Base-by-base conservation (phyloP, 768 basidiomycete species). In the Tulasnella sp. region DNA sequence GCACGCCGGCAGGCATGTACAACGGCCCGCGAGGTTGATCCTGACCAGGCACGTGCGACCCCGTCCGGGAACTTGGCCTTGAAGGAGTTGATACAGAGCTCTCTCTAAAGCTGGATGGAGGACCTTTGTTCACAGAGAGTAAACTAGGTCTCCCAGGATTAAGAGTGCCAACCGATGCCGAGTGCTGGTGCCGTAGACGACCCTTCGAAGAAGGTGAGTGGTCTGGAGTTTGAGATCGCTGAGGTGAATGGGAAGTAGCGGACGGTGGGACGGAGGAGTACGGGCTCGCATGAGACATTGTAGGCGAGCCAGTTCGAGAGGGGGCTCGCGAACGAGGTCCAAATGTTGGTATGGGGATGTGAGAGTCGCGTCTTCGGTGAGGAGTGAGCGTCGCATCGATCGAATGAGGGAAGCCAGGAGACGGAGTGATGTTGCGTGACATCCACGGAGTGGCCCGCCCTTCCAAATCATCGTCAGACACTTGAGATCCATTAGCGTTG, bases 151-250 rank as follows among this genome's bases (percentile, higher is more conserved):
- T 65, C 21, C 38, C 67, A 61, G 69, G 65, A 2, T 70, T 64
- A 24, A 70, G 56, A 25, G 65, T 67, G 46, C 66, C 65, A 49
- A 70, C 67, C 8, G 70, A 65, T 4, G 49, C n/a, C 49, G 61
- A 29, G 17, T 27, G 8, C 31, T 38, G 53, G 52, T 59, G 57
- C 34, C 34, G 34, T 11, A 41, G 29, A 29, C 57, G 22, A 12
- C 45, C 48, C 19, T 31, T 30, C n/a, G 82, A 76, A 46, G 78
- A 78, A 53, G 86, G 66, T 44, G 73, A 72, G 25, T 74, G 75
- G 62, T 89, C 87, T 2, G 87, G 87, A 0, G 87, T 87, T 67
- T 85, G 84, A 11, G 83, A 78, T 49, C 80, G 73, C 55, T 38
- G 54, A 56, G 38, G 22, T 17, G 27, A n/a, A 24, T 50, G 44